Conservation (phyloP, 1,139 yeast species). For the Hemisphaericaspora lyxosophila region DNA sequence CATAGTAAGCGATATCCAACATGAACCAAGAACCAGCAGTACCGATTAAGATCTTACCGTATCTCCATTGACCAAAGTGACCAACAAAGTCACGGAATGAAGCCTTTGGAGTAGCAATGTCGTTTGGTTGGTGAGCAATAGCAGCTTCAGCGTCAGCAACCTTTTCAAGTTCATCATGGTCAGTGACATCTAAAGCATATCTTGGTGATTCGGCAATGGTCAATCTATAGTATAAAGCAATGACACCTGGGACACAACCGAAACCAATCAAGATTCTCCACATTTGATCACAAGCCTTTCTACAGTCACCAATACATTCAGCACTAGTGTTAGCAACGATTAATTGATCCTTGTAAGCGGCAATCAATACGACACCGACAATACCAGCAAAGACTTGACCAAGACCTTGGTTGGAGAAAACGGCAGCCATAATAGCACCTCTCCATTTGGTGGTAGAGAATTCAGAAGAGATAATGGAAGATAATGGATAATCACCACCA, state of each 20-base stretch:
- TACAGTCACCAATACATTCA: constrained; percentile 64
- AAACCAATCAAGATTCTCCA: constrained; percentile 89
- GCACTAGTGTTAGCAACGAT: constrained; percentile 49
- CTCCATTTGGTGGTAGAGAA: constrained; percentile 91
- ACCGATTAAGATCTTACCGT: constrained; percentile 81
- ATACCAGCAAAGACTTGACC: constrained; percentile 88
- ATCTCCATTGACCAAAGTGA: constrained; percentile 87
- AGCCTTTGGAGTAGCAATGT: constrained; percentile 56
- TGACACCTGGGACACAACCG: constrained; percentile 83
- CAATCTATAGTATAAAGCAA: constrained; percentile 84
- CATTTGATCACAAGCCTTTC: constrained; percentile 83
- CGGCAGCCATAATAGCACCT: constrained; percentile 95
- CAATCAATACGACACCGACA: constrained; percentile 69
- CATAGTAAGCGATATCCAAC: constrained; percentile 94
- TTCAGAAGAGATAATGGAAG: constrained; percentile 88
- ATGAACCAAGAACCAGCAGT: constrained; percentile 97
- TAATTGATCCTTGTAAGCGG: constrained; percentile 66
- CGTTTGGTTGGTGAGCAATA: constrained; percentile 47
- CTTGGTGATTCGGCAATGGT: constrained; percentile 95
- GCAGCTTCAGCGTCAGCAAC: constrained; percentile 59
- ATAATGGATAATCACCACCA: constrained; percentile 98
- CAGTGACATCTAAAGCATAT: constrained; percentile 72
- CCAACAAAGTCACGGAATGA: constrained; percentile 57
- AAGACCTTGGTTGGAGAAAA: constrained; percentile 89
- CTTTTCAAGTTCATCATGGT: constrained; percentile 55